A percentile compares a stretch with the other conserved stretches of the same genome.
Evolutionary conservation across 768 basidiomycete genomes (phyloP).

Genomic region (Lanmaoa pseudosensibilis): DNA sequence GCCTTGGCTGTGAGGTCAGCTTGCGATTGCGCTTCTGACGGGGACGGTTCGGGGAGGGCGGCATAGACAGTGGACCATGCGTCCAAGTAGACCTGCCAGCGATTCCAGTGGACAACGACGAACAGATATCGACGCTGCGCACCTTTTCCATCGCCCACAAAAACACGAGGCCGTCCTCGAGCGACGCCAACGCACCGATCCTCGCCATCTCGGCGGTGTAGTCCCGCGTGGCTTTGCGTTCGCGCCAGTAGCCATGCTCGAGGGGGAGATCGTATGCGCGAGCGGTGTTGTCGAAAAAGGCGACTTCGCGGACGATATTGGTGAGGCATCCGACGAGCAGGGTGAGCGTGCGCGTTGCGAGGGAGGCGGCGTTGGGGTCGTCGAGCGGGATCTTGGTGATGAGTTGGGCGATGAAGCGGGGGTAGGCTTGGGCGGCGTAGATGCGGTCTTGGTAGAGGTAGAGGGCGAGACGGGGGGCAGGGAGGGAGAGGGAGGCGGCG

Average conservation of each 20-base stretch:
- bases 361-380: background rate
- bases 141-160: constrained; percentile 83
- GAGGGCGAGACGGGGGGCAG: constrained; percentile 47
- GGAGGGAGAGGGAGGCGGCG: constrained; percentile 54
- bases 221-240: constrained; percentile 61
- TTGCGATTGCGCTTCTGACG: background rate
- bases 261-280: constrained; percentile 45
- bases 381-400: constrained; percentile 56
- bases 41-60: background rate
- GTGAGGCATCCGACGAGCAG: constrained; percentile 52
- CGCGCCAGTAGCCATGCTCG: constrained; percentile 39
- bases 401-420: constrained; percentile 66
- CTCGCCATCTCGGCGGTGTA: constrained; percentile 74
- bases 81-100: constrained; percentile 60
- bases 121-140: background rate
- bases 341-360: constrained; percentile 39
- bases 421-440: constrained; percentile 74
- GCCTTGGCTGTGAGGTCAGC: constrained; percentile 27
- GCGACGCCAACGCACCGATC: constrained; percentile 41
- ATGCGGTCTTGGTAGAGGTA: constrained; percentile 75
- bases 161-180: constrained; percentile 68
- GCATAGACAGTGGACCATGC: constrained; percentile 58
- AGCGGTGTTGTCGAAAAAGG: constrained; percentile 60
- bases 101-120: background rate
- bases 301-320: constrained; percentile 57